Evolutionary conservation across 2,329 filamentous ascomycete genomes (phyloP).

Genomic region (Fusarium aywerte): DNA sequence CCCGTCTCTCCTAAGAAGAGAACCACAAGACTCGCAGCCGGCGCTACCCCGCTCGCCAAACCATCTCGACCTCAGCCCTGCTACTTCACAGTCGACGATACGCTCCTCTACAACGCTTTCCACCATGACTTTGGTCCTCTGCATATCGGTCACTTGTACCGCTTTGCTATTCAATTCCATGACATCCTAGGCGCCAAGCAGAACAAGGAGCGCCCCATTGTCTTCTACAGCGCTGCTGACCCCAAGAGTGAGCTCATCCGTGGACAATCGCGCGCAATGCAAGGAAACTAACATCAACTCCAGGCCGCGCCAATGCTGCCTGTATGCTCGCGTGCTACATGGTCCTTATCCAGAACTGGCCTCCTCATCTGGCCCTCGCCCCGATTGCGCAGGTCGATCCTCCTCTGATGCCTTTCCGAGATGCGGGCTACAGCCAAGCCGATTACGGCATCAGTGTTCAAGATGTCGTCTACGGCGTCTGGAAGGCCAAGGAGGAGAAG

Average conservation of each 20-base stretch:
- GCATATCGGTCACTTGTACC: slow-evolving; percentile 96
- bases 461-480: slow-evolving; percentile 97
- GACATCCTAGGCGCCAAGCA: slow-evolving; percentile 92
- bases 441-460: slow-evolving; percentile 96
- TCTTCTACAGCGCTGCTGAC: slow-evolving; percentile 96
- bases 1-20: slow-evolving; percentile 52
- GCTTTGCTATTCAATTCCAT: slow-evolving; percentile 95
- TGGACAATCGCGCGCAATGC: background rate
- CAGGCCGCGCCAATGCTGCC: slow-evolving; percentile 90
- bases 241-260: slow-evolving; percentile 76
- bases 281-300: slow-evolving; percentile 26
- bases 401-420: slow-evolving; percentile 97
- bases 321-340: slow-evolving; percentile 98
- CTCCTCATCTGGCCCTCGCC: slow-evolving; percentile 92
- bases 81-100: slow-evolving; percentile 96
- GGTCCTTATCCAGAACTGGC: slow-evolving; percentile 98
- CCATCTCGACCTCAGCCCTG: slow-evolving; percentile 69
- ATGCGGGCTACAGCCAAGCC: slow-evolving; percentile 97
- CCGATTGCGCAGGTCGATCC: slow-evolving; percentile 97
- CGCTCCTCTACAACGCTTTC: slow-evolving; percentile 95
- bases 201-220: slow-evolving; percentile 88
- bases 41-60: slow-evolving; percentile 51
- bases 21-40: slow-evolving; percentile 67
- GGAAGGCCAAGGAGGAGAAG: slow-evolving; percentile 97
- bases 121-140: slow-evolving; percentile 98